Conservation (phyloP, 495 filamentous ascomycete species). For the Sphaerosporella brunnea region DNA sequence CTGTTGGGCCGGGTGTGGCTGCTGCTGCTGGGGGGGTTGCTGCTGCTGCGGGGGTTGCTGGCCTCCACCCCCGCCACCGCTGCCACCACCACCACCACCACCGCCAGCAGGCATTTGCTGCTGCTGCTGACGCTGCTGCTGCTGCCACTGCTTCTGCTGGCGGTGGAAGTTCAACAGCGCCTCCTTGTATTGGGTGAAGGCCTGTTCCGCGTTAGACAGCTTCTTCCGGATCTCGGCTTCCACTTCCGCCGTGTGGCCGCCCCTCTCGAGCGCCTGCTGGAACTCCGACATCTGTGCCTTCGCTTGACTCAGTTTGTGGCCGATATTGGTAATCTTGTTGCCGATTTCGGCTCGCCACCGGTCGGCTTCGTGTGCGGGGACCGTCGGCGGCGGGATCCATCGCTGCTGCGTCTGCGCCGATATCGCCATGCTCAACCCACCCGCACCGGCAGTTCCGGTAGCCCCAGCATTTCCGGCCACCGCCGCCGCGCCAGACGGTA, state of each 20-base stretch:
- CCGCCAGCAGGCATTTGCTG: slow-evolving; percentile 9
- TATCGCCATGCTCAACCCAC: background rate
- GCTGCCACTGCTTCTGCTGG: slow-evolving; percentile 25
- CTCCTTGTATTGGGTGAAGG: slow-evolving; percentile 20
- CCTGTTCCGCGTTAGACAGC: slow-evolving; percentile 11
- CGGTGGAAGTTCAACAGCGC: slow-evolving; percentile 16
- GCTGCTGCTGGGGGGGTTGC: slow-evolving; percentile 6
- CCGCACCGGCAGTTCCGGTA: background rate
- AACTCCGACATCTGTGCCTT: slow-evolving; percentile 13
- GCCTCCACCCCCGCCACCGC: background rate
- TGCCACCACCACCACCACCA: slow-evolving; percentile 1
- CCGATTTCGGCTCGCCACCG: slow-evolving; percentile 19
- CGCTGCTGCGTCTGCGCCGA: slow-evolving; percentile 7
- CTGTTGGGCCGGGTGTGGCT: background rate
- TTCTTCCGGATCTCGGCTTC: slow-evolving; percentile 10
- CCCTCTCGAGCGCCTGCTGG: slow-evolving; percentile 5
- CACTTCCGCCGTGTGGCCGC: slow-evolving; percentile 16
- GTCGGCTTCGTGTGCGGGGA: slow-evolving; percentile 15
- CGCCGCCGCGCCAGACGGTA: slow-evolving; percentile 1
- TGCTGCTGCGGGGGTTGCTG: slow-evolving; percentile 13
- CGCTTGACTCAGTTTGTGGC: slow-evolving; percentile 18
- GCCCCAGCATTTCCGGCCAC: background rate
- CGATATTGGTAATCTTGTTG: slow-evolving; percentile 14
- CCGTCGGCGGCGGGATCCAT: slow-evolving; percentile 17
- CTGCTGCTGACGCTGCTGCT: slow-evolving; percentile 15